Evolutionary conservation across 1,284 basidiomycete species (phyloP), one percentile per base, ranked within the genome.

Genomic region (Ceratobasidium sp.): DNA sequence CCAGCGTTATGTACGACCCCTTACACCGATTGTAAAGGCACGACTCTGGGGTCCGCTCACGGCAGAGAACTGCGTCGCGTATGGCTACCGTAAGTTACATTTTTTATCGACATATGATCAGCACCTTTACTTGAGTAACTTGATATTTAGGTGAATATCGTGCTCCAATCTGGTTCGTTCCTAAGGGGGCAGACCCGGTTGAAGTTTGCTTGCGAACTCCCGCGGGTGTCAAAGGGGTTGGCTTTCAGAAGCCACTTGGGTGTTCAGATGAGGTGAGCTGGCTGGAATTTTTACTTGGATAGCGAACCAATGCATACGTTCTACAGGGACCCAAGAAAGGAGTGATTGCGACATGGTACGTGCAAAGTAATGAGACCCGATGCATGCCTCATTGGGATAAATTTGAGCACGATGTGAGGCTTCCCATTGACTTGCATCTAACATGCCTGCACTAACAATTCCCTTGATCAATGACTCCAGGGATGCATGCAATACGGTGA

Each of bases 401-500:
- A 12, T 65, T 75, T n/a, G 73, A 75, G 35, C 50, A 75, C 30
- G 73, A 75, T 35, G 73, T 66, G 50, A 44, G 62, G 50, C 7
- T 16, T 41, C 44, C 14, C 33, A 38, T 62, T 62, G 38, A 46
- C 23, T 38, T 3, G n/a, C 18, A 30, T 48, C 6, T 3, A 12
- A 27, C 57, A 35, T 59, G 14, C 41, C 44, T 23, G 30, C 23
- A 41, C 27, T 54, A 27, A 60, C 23, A 35, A 33, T 48, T 35
- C 5, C 35, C 59, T 62, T 23, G 23, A 30, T 38, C 38, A 33
- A 62, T 18, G 50, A 23, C 33, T 50, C 20, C 44, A 73, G 73
- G 73, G 73, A 12, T 75, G 73, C 23, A 75, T 75, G 60, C 60
- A 65, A 20, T 75, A 75, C 27, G 73, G 73, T 75, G 35, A 62